Conservation (phyloP, 2,329 filamentous ascomycete genomes). For the Aspergillus felis region DNA sequence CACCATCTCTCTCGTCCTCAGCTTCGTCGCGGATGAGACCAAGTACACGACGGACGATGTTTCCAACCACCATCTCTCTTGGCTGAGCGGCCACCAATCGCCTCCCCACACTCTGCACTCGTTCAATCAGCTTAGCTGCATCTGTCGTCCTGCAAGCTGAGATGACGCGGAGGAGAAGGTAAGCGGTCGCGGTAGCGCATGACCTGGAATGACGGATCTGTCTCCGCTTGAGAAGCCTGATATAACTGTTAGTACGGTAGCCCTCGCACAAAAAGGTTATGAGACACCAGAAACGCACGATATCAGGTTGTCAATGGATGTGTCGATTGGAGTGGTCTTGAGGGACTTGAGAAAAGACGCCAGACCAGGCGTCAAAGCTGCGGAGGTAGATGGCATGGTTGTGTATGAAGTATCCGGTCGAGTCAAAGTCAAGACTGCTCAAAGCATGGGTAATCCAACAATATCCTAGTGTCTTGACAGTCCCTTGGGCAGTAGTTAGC, state of each 20-base stretch:
- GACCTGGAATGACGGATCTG: conserved; percentile 85
- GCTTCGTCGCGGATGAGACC: conserved; percentile 89
- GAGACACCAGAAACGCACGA: conserved; percentile 55
- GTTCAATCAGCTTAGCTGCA: conserved; percentile 71
- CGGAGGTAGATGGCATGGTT: conserved; percentile 56
- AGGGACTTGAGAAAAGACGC: conserved; percentile 75
- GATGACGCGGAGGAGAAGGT: conserved; percentile 82
- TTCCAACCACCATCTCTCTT: conserved; percentile 86
- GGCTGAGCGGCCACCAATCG: conserved; percentile 79
- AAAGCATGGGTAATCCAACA: background rate
- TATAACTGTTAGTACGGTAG: conserved; percentile 13
- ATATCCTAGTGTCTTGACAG: background rate
- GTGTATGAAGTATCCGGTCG: background rate
- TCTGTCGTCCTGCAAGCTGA: conserved; percentile 74
- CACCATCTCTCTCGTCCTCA: conserved; percentile 70
- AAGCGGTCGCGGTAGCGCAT: conserved; percentile 86
- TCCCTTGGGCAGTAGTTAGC: conserved; percentile 1
- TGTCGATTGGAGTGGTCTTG: conserved; percentile 70
- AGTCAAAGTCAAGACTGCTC: conserved; percentile 1
- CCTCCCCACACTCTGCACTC: conserved; percentile 74
- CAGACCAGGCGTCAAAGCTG: conserved; percentile 66
- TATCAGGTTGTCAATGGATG: conserved; percentile 77
- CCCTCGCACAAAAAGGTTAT: conserved; percentile 3
- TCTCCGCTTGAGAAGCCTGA: conserved; percentile 78
- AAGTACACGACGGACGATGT: conserved; percentile 86